These are phyloP conservation scores for Alternaria ventricosa DNA, from an alignment of 2,329 filamentous ascomycete genomes.

Conservation along the genomic window DNA sequence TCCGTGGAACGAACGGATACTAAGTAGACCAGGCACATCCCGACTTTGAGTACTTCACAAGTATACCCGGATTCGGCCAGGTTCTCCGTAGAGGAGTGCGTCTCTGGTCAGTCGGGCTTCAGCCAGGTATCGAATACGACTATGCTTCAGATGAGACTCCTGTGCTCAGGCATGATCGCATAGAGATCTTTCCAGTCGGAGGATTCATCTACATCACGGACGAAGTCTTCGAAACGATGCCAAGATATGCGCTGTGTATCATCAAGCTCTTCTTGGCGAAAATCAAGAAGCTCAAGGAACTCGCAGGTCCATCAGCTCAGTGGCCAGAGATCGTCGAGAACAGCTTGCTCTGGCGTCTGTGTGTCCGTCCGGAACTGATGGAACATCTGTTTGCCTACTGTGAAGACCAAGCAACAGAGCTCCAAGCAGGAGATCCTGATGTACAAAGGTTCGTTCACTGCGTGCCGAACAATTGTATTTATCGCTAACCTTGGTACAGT, in stretches of 20 bases:
- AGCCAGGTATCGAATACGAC: constrained; percentile 26
- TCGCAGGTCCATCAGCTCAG: constrained; percentile 19
- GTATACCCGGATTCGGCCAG: constrained; percentile 42
- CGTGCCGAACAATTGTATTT: neutral
- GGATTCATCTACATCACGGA: constrained; percentile 53
- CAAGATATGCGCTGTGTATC: constrained; percentile 46
- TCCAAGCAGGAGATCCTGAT: constrained; percentile 25
- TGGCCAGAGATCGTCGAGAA: constrained; percentile 29
- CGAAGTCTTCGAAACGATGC: constrained; percentile 50
- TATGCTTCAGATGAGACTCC: constrained; percentile 16
- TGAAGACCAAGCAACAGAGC: constrained; percentile 22
- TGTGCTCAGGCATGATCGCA: constrained; percentile 29
- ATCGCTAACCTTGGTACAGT: constrained; percentile 14
- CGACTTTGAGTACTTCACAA: constrained; percentile 38
- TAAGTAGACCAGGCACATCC: constrained; percentile 34
- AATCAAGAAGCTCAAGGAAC: constrained; percentile 26
- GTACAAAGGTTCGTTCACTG: constrained; percentile 18
- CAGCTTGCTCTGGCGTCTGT: constrained; percentile 40
- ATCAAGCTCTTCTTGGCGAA: constrained; percentile 45
- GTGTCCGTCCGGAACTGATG: constrained; percentile 41
- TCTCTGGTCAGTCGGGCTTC: constrained; percentile 45
- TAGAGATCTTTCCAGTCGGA: constrained; percentile 49
- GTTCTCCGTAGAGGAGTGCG: constrained; percentile 36
- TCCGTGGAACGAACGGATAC: neutral
- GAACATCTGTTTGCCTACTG: constrained; percentile 29